Base-by-base conservation (phyloP, 176 grass and related monocot species). In the Microstegium vimineum region DNA sequence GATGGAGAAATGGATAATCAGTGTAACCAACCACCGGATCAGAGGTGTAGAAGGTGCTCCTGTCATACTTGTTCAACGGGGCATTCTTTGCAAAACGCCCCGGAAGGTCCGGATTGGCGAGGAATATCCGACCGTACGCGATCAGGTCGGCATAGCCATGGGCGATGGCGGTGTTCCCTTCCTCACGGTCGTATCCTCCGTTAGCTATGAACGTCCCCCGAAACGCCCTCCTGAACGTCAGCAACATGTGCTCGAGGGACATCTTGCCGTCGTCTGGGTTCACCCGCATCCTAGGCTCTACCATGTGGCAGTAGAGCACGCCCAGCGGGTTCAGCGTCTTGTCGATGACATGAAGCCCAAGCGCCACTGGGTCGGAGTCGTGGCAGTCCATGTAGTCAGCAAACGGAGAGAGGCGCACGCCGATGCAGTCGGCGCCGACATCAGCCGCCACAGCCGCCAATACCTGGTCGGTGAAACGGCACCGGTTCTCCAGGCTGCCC, bases 31-130 rank as follows among this genome's bases (percentile, higher is more conserved):
- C 52, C 0, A 85, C 52, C 0, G 83, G 83, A 41, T 85, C 83
- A 0, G 83, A 63, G 26, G 67, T 72, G 20, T 85, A 85, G 62
- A 85, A 85, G 14, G 83, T 72, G 20, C 2, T 46, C 74, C 83
- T 26, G 54, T 85, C 56, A 15, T 79, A 85, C 75, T 79, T 85
- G 75, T 85, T 84, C 8, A 84, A 61, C 1, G 42, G 7, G 1
- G 82, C 82, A 2, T 84, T 9, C 22, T 54, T 41, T 30, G 75
- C 61, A 4, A 84, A 37, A 34, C 82, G 62, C 31, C 1, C 35
- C 0, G 71, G 81, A 65, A 85, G 32, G 38, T 85, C 83, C 0
- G 83, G 83, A 51, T 79, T 85, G 3, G 83, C 83, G 2, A 85
- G 8, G 75, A 85, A 85, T 2, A 18, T 56, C 33, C 83, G 27